phyloP scores from a whole-genome alignment of 345 rosid genomes.

The Geranium brycei region DNA sequence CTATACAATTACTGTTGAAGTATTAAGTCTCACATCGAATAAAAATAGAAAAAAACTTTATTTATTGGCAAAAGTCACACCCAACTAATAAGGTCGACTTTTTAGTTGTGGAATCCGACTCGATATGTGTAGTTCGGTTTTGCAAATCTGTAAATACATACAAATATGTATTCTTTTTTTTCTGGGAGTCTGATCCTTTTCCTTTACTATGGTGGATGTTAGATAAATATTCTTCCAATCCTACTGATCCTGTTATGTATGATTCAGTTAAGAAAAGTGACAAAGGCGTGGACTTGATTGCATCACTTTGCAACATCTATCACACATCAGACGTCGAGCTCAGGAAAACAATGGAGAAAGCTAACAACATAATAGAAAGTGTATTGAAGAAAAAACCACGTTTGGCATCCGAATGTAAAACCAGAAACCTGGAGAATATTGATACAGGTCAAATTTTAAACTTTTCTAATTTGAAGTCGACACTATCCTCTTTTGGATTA shows the following conservation, averaged over 20 bases:
- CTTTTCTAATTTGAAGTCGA: neutral
- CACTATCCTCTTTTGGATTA: neutral
- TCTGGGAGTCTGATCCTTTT: neutral
- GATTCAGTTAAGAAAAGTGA: conserved; percentile 60
- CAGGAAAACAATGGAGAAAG: conserved; percentile 50
- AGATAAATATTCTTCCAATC: conserved; percentile 5
- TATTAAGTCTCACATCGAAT: too few relatives aligned
- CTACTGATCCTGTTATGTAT: conserved; percentile 3
- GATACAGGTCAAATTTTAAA: conserved; percentile 33
- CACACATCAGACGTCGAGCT: conserved; percentile 75
- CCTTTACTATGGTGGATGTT: neutral
- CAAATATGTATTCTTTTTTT: neutral
- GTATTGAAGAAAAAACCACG: conserved; percentile 50
- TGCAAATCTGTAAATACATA: neutral
- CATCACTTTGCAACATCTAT: conserved; percentile 68
- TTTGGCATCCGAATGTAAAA: conserved; percentile 48
- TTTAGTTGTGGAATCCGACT: too few relatives aligned
- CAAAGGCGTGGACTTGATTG: conserved; percentile 67
- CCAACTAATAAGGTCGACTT: too few relatives aligned
- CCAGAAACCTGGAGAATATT: conserved; percentile 50
- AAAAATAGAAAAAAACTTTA: too few relatives aligned
- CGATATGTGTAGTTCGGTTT: too few relatives aligned
- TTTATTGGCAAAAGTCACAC: too few relatives aligned
- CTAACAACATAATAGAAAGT: conserved; percentile 49
- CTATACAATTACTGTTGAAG: neutral